Conservation (phyloP, 2,329 filamentous ascomycete species). For the Sordariomycetes sp. region DNA sequence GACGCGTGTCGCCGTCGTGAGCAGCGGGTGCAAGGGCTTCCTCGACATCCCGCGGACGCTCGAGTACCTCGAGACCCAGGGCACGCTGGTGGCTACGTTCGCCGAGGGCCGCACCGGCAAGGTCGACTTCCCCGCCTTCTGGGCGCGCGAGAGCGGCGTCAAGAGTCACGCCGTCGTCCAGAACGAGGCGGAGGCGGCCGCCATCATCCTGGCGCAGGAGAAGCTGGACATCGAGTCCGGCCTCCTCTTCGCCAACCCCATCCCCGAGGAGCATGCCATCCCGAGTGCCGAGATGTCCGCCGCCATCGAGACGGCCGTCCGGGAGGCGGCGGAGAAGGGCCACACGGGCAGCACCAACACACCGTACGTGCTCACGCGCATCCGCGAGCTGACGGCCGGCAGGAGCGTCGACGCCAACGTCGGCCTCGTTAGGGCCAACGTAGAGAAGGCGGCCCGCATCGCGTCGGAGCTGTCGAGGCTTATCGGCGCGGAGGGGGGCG, state of each 20-base stretch:
- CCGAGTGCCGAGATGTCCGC: conserved; percentile 56
- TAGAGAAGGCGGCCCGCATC: conserved; percentile 39
- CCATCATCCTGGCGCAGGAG: conserved; percentile 74
- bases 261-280: conserved; percentile 58
- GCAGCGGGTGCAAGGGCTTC: conserved; percentile 91
- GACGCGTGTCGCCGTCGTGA: conserved; percentile 77
- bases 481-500: neutral
- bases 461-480: conserved; percentile 33
- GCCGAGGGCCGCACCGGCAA: conserved; percentile 60
- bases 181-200: conserved; percentile 70
- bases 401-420: conserved; percentile 64
- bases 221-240: conserved; percentile 62
- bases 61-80: conserved; percentile 60
- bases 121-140: conserved; percentile 88
- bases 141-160: conserved; percentile 73
- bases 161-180: conserved; percentile 64
- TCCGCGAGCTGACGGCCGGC: conserved; percentile 64
- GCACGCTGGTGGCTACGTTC: conserved; percentile 79
- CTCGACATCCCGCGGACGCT: conserved; percentile 83
- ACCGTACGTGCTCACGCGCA: conserved; percentile 66
- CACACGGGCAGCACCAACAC: conserved; percentile 67
- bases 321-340: conserved; percentile 49
- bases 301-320: conserved; percentile 55
- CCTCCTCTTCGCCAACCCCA: conserved; percentile 79
- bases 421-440: conserved; percentile 41